Conservation (phyloP, 768 basidiomycete genomes). For the Daedaleopsis nitida region DNA sequence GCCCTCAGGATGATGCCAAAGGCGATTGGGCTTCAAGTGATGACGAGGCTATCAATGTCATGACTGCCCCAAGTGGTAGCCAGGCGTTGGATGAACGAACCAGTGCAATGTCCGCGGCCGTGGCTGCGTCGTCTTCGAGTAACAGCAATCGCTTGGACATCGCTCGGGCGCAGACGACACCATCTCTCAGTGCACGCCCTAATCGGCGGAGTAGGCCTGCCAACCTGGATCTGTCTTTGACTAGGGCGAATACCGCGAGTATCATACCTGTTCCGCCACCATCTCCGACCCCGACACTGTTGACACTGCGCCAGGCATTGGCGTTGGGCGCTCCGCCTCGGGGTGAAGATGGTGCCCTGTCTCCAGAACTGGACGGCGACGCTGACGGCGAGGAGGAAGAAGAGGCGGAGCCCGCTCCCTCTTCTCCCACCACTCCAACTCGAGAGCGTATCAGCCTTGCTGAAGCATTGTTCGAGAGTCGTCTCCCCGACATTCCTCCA, state of each 20-base stretch:
- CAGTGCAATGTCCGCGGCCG: slow-evolving; percentile 50
- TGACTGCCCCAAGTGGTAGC: slow-evolving; percentile 83
- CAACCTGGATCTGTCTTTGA: slow-evolving; percentile 57
- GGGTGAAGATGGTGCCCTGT: slow-evolving; percentile 8
- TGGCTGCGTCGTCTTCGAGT: slow-evolving; percentile 26
- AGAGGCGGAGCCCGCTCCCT: slow-evolving; percentile 31
- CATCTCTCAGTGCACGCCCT: slow-evolving; percentile 34
- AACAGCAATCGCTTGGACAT: slow-evolving; percentile 26
- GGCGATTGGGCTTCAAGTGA: slow-evolving; percentile 79
- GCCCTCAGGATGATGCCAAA: slow-evolving; percentile 38
- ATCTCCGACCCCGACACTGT: slow-evolving; percentile 62
- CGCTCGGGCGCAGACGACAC: slow-evolving; percentile 31
- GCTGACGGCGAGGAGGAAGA: slow-evolving; percentile 49
- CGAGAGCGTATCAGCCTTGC: slow-evolving; percentile 70
- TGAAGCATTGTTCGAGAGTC: slow-evolving; percentile 77
- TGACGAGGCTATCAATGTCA: slow-evolving; percentile 82
- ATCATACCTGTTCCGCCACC: slow-evolving; percentile 42
- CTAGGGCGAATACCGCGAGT: slow-evolving; percentile 33
- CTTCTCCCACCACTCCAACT: slow-evolving; percentile 34
- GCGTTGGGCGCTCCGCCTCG: slow-evolving; percentile 44
- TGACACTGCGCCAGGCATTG: slow-evolving; percentile 68
- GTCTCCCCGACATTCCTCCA: slow-evolving; percentile 74
- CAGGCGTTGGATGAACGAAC: slow-evolving; percentile 84
- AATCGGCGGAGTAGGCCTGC: slow-evolving; percentile 58
- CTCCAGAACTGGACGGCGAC: slow-evolving; percentile 50